Base-by-base conservation (phyloP, 371 early-diverging fungal genomes). In the Haplosporangium sp. region DNA sequence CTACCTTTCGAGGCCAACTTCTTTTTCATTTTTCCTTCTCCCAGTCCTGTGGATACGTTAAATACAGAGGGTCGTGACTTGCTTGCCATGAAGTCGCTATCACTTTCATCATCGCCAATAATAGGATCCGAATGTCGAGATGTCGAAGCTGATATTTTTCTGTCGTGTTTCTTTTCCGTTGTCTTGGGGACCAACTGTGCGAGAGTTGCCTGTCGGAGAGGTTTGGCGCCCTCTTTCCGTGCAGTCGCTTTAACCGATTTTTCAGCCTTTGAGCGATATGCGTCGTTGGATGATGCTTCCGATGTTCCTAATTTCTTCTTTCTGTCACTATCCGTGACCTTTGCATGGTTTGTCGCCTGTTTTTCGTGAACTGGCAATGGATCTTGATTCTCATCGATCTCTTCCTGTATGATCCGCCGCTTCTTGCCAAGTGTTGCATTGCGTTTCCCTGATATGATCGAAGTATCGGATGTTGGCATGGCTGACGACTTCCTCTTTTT, bases 391-490 rank as follows among this genome's bases (percentile, higher is more conserved):
- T 76, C 77, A 37, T 76, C 72, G 10, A 36, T 29, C 41, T 76
- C 77, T n/a, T 76, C 77, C n/a, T 62, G 59, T 29, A 76, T 76
- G 37, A 76, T 55, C 5, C 77, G 63, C 50, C 77, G 55, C 46
- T 57, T 57, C 54, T 76, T 76, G 13, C 16, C 46, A 5, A 56
- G 37, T 12, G 14, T 23, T 13, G 38, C 42, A 1, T 38, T 29
- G 8, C 57, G 29, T 20, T 63, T 64, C 29, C 52, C 23, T 9
- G 40, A 14, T 21, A 55, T 47, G 3, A 23, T 36, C 4, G 54
- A 14, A 5, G 47, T 47, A 6, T 58, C 64, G 10, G 54, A 60
- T 40, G 23, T 14, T 45, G 23, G 18, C 3, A 38, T 37, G 3
- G 58, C 20, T 20, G 47, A 16, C 2, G 66, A 43, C 36, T 53